Conservation (phyloP, 352 stramenopile genomes). For the Bremia lactucae region DNA sequence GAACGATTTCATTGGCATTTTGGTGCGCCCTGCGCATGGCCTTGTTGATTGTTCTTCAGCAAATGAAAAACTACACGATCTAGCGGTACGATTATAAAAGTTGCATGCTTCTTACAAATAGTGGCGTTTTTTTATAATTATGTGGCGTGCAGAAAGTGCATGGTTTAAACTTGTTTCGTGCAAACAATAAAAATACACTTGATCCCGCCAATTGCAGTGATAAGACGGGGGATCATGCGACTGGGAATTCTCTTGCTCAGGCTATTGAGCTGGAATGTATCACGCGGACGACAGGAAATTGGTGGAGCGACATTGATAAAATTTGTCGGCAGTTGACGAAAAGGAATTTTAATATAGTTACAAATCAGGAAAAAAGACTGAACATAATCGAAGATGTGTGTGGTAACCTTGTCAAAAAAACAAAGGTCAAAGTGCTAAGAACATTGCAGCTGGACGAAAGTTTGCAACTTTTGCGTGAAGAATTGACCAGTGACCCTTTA, state of each 20-base stretch:
- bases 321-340: slow-evolving; percentile 31
- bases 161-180: slow-evolving; percentile 8
- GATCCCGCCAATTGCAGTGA: slow-evolving; percentile 1
- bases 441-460: slow-evolving; percentile 34
- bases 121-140: slow-evolving; percentile 1
- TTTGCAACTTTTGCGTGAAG: slow-evolving; percentile 11
- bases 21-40: slow-evolving; percentile 45
- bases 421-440: slow-evolving; percentile 16
- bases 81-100: slow-evolving; percentile 17
- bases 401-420: slow-evolving; percentile 24
- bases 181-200: neutral
- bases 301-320: slow-evolving; percentile 49
- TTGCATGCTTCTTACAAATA: neutral
- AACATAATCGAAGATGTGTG: slow-evolving; percentile 36
- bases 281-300: slow-evolving; percentile 38
- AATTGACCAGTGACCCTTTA: neutral
- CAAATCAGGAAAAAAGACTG: slow-evolving; percentile 22
- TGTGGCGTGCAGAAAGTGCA: slow-evolving; percentile 11
- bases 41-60: slow-evolving; percentile 29
- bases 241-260: neutral
- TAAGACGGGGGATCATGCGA: neutral
- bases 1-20: slow-evolving; percentile 50
- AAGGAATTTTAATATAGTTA: slow-evolving; percentile 11
- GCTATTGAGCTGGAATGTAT: slow-evolving; percentile 25
- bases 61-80: slow-evolving; percentile 37